phyloP scores from a whole-genome alignment of 176 grass and related monocot genomes.

The Aegilops longissima region DNA sequence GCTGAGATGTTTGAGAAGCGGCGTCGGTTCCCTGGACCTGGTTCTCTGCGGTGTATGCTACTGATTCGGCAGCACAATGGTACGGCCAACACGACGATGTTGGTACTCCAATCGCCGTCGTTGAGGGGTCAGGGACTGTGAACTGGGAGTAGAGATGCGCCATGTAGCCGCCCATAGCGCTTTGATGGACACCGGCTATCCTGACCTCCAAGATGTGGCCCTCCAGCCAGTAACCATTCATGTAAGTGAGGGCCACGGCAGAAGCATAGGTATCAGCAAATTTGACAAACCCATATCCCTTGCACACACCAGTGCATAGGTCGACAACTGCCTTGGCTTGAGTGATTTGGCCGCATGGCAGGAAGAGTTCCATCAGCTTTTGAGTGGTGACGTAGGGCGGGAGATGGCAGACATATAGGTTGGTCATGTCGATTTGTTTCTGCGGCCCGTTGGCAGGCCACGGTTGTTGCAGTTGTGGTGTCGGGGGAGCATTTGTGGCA shows the following conservation, averaged over 20 bases:
- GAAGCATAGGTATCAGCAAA: slow-evolving; percentile 51
- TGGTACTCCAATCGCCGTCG: slow-evolving; percentile 31
- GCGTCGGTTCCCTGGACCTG: neutral
- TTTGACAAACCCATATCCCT: slow-evolving; percentile 74
- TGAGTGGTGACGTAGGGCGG: slow-evolving; percentile 42
- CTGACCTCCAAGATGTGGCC: slow-evolving; percentile 53
- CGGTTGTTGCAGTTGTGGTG: no score
- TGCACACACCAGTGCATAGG: slow-evolving; percentile 54
- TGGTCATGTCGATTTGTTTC: slow-evolving; percentile 51
- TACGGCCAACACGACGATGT: slow-evolving; percentile 24
- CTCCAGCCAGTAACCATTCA: slow-evolving; percentile 53
- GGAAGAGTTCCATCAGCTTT: slow-evolving; percentile 52
- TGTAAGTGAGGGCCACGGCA: slow-evolving; percentile 36
- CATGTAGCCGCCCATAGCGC: slow-evolving; percentile 26
- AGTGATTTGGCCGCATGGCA: slow-evolving; percentile 52
- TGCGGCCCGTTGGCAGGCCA: neutral
- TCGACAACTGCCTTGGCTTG: slow-evolving; percentile 53
- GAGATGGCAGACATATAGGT: slow-evolving; percentile 55
- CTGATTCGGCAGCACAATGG: neutral
- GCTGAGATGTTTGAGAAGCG: slow-evolving; percentile 39
- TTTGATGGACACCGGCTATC: slow-evolving; percentile 6
- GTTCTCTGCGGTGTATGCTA: neutral
- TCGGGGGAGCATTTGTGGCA: no score
- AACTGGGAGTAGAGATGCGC: slow-evolving; percentile 32
- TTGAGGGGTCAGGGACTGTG: slow-evolving; percentile 9